Evolutionary conservation across 2,329 filamentous ascomycete genomes (phyloP), one percentile per base, ranked within the genome.

Genomic region (Diaporthe sp.): DNA sequence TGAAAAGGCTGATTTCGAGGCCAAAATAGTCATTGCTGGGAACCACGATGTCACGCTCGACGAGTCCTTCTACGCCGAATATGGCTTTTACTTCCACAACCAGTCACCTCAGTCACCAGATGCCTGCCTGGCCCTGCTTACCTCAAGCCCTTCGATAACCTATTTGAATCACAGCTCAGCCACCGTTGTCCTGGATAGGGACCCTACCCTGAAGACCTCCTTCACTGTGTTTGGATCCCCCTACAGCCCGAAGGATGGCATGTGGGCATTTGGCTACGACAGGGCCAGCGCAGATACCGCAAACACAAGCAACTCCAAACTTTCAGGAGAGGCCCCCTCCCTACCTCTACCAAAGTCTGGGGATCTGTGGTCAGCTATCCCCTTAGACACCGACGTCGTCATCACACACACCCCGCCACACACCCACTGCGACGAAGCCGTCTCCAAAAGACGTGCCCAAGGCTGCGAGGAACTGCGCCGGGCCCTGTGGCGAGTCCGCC

Each of bases 21-120:
- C 87, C 78, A 95, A 94, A 80, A 90, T 95, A 76, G 88, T 94
- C 51, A 83, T 94, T 77, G 92, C 92, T 76, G 92, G 93, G 37
- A 96, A 95, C 80, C 94, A 95, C 82, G 94, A 95, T 79, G 85
- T 94, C 66, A 93, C 92, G 0, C 87, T 95, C 9, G 93, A 95
- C 79, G 77, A 84, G n/a, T 80, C 85, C 4, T 94, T 93, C 80
- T 92, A 91, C 80, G 78, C 82, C 12, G 81, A 88, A 53, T 85
- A 91, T 77, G 87, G 88, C 0, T 78, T 79, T 1, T 84, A 84
- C 70, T 90, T 92, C 78, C 90, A 92, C 79, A 91, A 90, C 78
- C 87, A 90, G 68, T 79, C 80, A 4, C 85, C 85, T 0, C 89
- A 93, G 79, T 87, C 89, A 42, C 80, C 88, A 0, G 80, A 82